A percentile compares a stretch with the other conserved stretches of the same genome.
phyloP scores from a whole-genome alignment of 805 yeast species.

The Candida glaebosa region DNA sequence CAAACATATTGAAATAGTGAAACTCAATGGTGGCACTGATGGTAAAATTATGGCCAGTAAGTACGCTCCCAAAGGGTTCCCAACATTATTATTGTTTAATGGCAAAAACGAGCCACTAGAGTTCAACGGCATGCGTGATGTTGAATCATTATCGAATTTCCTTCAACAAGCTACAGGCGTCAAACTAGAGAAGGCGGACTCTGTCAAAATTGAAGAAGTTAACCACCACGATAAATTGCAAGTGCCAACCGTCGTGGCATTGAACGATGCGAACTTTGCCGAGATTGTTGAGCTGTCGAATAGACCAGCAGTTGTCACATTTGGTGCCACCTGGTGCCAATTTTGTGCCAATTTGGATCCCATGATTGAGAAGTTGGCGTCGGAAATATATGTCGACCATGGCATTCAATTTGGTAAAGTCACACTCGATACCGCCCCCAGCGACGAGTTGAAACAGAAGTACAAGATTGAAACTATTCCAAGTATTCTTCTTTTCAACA shows the following conservation, averaged over 20 bases:
- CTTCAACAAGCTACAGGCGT: constrained; percentile 37
- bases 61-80: constrained; percentile 60
- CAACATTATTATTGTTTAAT: constrained; percentile 59
- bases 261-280: constrained; percentile 43
- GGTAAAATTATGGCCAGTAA: constrained; percentile 48
- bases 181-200: constrained; percentile 11
- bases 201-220: constrained; percentile 12
- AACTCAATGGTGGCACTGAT: constrained; percentile 57
- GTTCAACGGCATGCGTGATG: constrained; percentile 53
- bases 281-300: constrained; percentile 31
- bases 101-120: constrained; percentile 49
- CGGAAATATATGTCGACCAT: constrained; percentile 41
- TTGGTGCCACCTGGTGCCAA: constrained; percentile 61
- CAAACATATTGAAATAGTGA: constrained; percentile 45
- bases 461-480: constrained; percentile 51
- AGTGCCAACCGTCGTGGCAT: constrained; percentile 15
- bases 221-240: neutral
- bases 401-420: constrained; percentile 36
- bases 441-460: constrained; percentile 35
- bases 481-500: constrained; percentile 48
- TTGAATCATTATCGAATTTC: constrained; percentile 51
- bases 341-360: constrained; percentile 55
- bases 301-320: constrained; percentile 43
- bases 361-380: constrained; percentile 47
- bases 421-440: constrained; percentile 44